Conservation (phyloP, 345 rosid species). For the Streptanthus diversifolius region DNA sequence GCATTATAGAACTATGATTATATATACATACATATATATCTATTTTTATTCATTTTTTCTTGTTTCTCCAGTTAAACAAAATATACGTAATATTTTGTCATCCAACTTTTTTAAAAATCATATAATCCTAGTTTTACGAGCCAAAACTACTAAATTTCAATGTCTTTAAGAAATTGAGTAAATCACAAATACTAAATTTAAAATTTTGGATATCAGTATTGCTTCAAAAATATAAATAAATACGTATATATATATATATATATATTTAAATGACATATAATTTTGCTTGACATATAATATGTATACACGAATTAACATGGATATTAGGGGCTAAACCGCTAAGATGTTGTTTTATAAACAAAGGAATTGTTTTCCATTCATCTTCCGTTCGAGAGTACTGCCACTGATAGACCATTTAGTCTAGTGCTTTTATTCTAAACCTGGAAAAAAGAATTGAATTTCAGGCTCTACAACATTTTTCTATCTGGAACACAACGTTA, state of each 20-base stretch:
- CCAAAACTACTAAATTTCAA: neutral
- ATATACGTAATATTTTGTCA: neutral
- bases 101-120: neutral
- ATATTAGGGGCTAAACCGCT: neutral
- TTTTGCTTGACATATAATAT: neutral
- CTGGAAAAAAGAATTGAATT: neutral
- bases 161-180: no score
- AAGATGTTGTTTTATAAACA: neutral
- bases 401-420: neutral
- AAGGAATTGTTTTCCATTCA: neutral
- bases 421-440: neutral
- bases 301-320: neutral
- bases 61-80: neutral
- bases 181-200: neutral
- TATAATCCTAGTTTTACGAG: neutral
- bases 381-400: neutral
- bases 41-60: neutral
- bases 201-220: neutral
- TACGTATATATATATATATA: no score
- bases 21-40: neutral
- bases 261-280: no score
- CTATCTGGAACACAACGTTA: neutral
- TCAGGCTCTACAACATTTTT: neutral
- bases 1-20: neutral
- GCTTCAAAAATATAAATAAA: no score